Base-by-base conservation (phyloP, 768 basidiomycete species). In the Boletus vinaceobasis region DNA sequence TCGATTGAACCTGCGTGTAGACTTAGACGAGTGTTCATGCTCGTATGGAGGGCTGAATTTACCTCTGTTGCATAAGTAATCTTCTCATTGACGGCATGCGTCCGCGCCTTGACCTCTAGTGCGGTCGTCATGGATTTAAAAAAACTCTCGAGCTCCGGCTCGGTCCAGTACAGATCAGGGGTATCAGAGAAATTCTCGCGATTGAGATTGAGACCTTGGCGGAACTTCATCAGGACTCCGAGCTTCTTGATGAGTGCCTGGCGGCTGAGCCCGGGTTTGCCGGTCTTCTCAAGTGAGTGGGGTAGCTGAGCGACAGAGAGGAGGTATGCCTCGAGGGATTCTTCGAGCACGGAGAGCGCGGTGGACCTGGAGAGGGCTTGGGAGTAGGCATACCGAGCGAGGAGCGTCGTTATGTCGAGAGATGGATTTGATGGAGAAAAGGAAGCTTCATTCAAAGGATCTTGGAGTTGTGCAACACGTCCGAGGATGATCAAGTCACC, bases 121-220 rank as follows among this genome's bases (percentile, higher is more conserved):
- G 96, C 93, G 37, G 82, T 75, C 54, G 85, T 91, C 64, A 98
- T 75, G 2, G 87, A 86, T 61, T 90, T 87, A 73, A 98, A 98
- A 66, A 88, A 86, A 17, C 79, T 87, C 75, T 98, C 95, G 6
- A 98, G 78, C 57, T 87, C 89, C 1, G 94, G 92, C 66, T 97
- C 92, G 17, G 88, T 80, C 95, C 96, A 98, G 68, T 97, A 94
- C 60, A 98, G 87, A 70, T 97, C 90, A 0, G 90, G 92, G 1
- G 86, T 85, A 64, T 95, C 93, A 44, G 85, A 85, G 64, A 93
- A 91, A 63, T 93, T 95, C 66, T 93, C 88, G 43, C 88, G 77
- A 63, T 90, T 93, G 49, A 98, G 81, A 63, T 97, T 98, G 29
- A 97, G 76, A 23, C 90, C 86, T 73, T 98, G 96, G 42, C 96